Conservation (phyloP, 1,139 yeast species). For the Meyerozyma guilliermondii region DNA sequence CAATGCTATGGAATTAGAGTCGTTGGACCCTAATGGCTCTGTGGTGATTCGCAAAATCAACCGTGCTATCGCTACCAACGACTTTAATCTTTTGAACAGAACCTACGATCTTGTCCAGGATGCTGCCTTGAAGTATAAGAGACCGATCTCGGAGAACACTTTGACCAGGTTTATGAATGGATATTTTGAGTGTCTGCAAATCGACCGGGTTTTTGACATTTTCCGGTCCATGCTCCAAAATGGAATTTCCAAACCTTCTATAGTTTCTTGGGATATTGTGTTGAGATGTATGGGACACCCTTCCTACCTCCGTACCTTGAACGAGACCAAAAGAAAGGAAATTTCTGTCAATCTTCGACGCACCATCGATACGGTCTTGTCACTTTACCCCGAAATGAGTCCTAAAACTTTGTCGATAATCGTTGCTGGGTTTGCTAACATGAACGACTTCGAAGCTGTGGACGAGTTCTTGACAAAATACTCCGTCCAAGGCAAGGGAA, state of each 20-base stretch:
- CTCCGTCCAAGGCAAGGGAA: conserved; percentile 14
- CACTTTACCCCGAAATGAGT: conserved; percentile 19
- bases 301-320: conserved; percentile 14
- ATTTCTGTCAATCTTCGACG: conserved; percentile 21
- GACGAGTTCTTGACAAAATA: conserved; percentile 21
- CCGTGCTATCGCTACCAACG: conserved; percentile 16
- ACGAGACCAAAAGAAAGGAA: conserved; percentile 12
- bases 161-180: conserved; percentile 31
- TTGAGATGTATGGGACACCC: conserved; percentile 36
- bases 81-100: conserved; percentile 15
- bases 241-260: conserved; percentile 23
- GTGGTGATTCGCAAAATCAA: conserved; percentile 20
- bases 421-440: conserved; percentile 33
- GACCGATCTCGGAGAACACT: conserved; percentile 25
- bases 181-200: conserved; percentile 18
- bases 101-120: conserved; percentile 22
- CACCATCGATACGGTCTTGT: conserved; percentile 25
- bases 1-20: conserved; percentile 10
- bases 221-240: conserved; percentile 29
- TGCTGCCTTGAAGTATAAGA: conserved; percentile 19
- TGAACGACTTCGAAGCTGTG: conserved; percentile 29
- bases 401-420: conserved; percentile 28
- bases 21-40: conserved; percentile 33
- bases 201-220: conserved; percentile 26
- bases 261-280: conserved; percentile 33